phyloP scores from a whole-genome alignment of 2,329 filamentous ascomycete species.

The Diaporthe humulicola region DNA sequence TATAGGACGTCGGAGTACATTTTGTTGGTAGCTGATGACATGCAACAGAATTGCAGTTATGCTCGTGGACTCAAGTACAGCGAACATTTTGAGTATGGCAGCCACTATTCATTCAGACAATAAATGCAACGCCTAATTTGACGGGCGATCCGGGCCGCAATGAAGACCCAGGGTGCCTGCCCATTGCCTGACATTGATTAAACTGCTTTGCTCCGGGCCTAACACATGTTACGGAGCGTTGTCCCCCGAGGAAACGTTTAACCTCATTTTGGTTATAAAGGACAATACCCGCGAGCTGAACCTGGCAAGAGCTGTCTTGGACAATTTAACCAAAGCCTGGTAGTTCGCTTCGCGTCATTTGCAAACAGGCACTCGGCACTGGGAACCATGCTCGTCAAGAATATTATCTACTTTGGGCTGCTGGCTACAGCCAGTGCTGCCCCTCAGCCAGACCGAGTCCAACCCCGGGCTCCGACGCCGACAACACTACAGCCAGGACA shows the following conservation, averaged over 20 bases:
- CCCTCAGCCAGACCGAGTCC: slow-evolving; percentile 10
- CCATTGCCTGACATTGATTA: slow-evolving; percentile 4
- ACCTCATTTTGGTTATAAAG: neutral
- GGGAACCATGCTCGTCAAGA: slow-evolving; percentile 2
- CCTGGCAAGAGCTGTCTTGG: neutral
- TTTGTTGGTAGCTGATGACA: neutral
- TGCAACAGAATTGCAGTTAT: neutral
- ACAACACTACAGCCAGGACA: slow-evolving; percentile 63
- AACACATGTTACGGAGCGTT: neutral
- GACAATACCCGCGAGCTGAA: neutral
- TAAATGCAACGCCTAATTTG: neutral
- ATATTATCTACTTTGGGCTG: neutral
- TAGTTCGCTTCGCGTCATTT: neutral
- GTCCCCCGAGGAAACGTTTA: neutral
- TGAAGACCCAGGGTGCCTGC: neutral
- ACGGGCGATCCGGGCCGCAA: neutral
- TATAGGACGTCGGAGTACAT: too few species aligned
- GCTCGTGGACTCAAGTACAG: neutral
- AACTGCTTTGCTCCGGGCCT: neutral
- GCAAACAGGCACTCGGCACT: neutral
- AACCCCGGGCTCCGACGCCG: slow-evolving; percentile 41
- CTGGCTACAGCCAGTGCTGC: slow-evolving; percentile 14
- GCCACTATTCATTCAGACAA: neutral
- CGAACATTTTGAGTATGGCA: neutral
- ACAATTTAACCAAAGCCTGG: neutral